Evolutionary conservation across 768 basidiomycete species (phyloP).

Genomic region (Trametes gibbosa): DNA sequence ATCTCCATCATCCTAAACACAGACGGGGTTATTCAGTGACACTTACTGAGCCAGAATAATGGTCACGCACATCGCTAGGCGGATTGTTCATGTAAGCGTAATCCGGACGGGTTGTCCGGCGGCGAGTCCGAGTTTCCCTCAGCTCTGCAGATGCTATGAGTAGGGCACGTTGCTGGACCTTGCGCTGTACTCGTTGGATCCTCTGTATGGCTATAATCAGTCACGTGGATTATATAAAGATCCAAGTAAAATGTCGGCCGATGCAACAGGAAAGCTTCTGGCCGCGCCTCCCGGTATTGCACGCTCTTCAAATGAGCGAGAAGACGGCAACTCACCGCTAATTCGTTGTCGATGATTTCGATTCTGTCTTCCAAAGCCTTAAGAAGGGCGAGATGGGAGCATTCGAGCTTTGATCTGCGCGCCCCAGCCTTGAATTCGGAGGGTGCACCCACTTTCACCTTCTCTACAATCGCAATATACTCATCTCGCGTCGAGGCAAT

Average conservation of each 20-base stretch:
- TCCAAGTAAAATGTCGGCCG: neutral
- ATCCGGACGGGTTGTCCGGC: conserved; percentile 70
- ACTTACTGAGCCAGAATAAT: conserved; percentile 8
- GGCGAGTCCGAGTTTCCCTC: conserved; percentile 75
- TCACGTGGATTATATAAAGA: neutral
- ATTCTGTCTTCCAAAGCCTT: conserved; percentile 60
- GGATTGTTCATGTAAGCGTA: conserved; percentile 73
- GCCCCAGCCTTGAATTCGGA: conserved; percentile 42
- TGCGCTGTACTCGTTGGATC: conserved; percentile 65
- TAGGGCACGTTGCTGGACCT: conserved; percentile 63
- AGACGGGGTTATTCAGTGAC: neutral
- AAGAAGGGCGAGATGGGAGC: conserved; percentile 60
- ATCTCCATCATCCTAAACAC: conserved; percentile 52
- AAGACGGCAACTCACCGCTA: conserved; percentile 53
- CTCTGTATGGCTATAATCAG: conserved; percentile 43
- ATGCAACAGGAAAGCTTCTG: neutral
- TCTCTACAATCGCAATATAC: conserved; percentile 62
- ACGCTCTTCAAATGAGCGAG: neutral
- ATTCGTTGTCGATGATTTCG: conserved; percentile 64
- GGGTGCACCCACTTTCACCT: conserved; percentile 52
- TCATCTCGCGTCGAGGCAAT: conserved; percentile 72
- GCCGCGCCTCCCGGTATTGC: neutral
- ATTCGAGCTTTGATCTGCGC: conserved; percentile 56
- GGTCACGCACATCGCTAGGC: conserved; percentile 59
- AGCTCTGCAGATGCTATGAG: conserved; percentile 74